These are phyloP conservation scores for Leccinum broughii DNA, from an alignment of 768 basidiomycete species.

Conservation along the genomic window DNA sequence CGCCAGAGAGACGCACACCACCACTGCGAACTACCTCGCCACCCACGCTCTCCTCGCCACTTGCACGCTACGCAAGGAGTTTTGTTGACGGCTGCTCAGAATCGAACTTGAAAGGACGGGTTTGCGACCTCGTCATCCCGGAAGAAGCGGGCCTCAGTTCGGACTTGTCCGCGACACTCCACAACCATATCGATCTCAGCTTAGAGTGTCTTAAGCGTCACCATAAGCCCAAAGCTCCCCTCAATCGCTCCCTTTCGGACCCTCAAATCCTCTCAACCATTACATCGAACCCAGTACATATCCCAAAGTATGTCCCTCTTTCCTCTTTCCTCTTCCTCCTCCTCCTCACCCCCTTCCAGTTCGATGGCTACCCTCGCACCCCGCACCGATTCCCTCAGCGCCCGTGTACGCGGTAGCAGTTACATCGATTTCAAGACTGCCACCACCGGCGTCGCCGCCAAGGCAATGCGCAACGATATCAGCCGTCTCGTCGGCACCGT, in stretches of 20 bases:
- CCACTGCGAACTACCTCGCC: conserved; percentile 7
- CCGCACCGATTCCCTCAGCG: conserved; percentile 64
- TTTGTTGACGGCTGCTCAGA: conserved; percentile 9
- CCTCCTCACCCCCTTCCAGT: conserved; percentile 31
- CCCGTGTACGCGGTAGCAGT: conserved; percentile 72
- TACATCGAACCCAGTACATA: conserved; percentile 60
- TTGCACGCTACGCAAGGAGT: conserved; percentile 18
- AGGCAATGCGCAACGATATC: conserved; percentile 98
- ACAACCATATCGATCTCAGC: conserved; percentile 35
- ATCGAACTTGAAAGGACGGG: conserved; percentile 15
- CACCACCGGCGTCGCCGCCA: conserved; percentile 88
- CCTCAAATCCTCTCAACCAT: conserved; percentile 60
- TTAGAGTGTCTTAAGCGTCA: conserved; percentile 58
- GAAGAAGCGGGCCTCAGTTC: conserved; percentile 29
- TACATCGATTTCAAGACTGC: conserved; percentile 99
- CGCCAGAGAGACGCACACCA: conserved; percentile 8
- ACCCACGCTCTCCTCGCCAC: conserved; percentile 22
- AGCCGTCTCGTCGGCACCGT: conserved; percentile 88
- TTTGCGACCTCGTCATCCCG: conserved; percentile 34
- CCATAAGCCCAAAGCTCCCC: conserved; percentile 53
- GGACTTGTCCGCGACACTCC: conserved; percentile 37
- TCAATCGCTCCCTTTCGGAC: conserved; percentile 48
- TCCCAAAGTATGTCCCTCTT: conserved; percentile 40
- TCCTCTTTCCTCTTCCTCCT: conserved; percentile 4
- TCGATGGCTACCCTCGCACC: conserved; percentile 60